These are phyloP conservation scores for Cenchrus americanus DNA, from an alignment of 176 grass and related monocot species.

Conservation along the genomic window DNA sequence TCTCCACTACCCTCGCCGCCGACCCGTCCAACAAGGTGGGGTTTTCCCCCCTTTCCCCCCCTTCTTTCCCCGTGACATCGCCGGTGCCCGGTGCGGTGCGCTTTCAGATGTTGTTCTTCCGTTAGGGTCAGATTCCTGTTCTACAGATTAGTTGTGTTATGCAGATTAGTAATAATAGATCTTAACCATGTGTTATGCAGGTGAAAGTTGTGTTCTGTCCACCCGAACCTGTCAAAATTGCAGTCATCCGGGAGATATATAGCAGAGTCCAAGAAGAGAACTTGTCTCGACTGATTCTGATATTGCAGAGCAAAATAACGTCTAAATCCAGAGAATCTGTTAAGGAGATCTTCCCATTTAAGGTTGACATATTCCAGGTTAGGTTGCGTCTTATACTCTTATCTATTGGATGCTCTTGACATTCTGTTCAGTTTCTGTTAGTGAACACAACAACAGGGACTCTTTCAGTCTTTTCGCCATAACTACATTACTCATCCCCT, in stretches of 20 bases:
- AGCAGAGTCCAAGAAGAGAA: slow-evolving; percentile 38
- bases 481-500: background rate
- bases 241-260: slow-evolving; percentile 58
- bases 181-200: slow-evolving; percentile 54
- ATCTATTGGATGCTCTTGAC: background rate
- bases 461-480: background rate
- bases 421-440: slow-evolving; percentile 10
- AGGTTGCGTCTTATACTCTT: slow-evolving; percentile 30
- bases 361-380: slow-evolving; percentile 83
- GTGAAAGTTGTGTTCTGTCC: slow-evolving; percentile 70
- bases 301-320: slow-evolving; percentile 66
- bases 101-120: background rate
- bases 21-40: slow-evolving; percentile 65
- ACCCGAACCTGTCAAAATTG: slow-evolving; percentile 65
- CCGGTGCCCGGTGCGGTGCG: background rate
- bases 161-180: background rate
- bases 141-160: too few species aligned
- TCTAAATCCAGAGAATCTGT: slow-evolving; percentile 63
- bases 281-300: slow-evolving; percentile 64
- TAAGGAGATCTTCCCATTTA: slow-evolving; percentile 76
- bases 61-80: background rate
- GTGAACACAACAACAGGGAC: background rate
- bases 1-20: slow-evolving; percentile 54
- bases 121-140: slow-evolving; percentile 3
- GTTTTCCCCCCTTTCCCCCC: background rate